Percentiles rank a stretch among this genome's conserved stretches.
Conservation (phyloP, 768 basidiomycete genomes). For the Tylopilus felleus region DNA sequence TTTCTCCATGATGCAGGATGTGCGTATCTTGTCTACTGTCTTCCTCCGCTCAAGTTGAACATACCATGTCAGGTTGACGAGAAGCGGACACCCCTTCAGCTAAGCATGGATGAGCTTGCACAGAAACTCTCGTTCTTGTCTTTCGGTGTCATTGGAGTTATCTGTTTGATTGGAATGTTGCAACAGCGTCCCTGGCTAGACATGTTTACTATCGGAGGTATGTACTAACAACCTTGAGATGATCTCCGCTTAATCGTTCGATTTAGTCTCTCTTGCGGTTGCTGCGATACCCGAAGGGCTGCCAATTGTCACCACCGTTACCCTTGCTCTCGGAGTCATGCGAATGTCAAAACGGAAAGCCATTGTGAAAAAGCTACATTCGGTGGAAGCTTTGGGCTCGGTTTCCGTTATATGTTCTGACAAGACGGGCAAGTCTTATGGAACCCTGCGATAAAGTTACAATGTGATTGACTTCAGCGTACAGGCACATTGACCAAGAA, state of each 20-base stretch:
- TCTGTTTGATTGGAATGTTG: slow-evolving; percentile 84
- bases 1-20: slow-evolving; percentile 98
- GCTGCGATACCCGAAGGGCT: slow-evolving; percentile 97
- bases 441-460: not conserved
- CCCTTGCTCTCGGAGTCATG: slow-evolving; percentile 89
- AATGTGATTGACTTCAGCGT: not conserved
- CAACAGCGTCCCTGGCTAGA: slow-evolving; percentile 90
- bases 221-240: slow-evolving; percentile 17
- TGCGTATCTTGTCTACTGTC: slow-evolving; percentile 33
- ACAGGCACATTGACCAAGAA: slow-evolving; percentile 90
- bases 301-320: slow-evolving; percentile 96
- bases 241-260: slow-evolving; percentile 13
- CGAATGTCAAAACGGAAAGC: slow-evolving; percentile 94
- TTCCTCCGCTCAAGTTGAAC: not conserved
- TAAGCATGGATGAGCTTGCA: slow-evolving; percentile 95
- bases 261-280: slow-evolving; percentile 90
- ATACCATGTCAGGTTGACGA: slow-evolving; percentile 58
- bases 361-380: slow-evolving; percentile 95
- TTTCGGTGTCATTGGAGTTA: slow-evolving; percentile 92
- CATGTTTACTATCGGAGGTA: slow-evolving; percentile 99
- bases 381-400: slow-evolving; percentile 89
- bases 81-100: slow-evolving; percentile 86
- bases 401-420: slow-evolving; percentile 98
- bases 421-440: slow-evolving; percentile 69
- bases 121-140: slow-evolving; percentile 87